Evolutionary conservation across 2,329 filamentous ascomycete genomes (phyloP).

Genomic region (Trichoderma koningiopsis): DNA sequence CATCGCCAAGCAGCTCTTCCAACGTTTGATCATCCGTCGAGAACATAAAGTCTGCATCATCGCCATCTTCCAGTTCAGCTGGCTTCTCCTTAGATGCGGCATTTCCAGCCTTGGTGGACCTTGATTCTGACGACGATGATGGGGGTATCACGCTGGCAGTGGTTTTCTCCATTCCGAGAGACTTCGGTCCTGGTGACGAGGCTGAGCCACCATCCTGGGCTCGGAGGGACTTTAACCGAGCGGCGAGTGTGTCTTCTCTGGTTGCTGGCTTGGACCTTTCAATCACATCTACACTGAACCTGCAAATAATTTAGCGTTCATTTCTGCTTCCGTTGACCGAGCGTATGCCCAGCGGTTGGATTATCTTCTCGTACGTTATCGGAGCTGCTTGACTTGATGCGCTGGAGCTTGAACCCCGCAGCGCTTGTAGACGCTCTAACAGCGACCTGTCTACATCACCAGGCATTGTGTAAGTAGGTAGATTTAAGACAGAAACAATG

Average conservation of each 20-base stretch:
- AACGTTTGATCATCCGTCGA: slow-evolving; percentile 55
- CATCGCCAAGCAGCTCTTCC: slow-evolving; percentile 53
- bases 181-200: slow-evolving; percentile 18
- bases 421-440: slow-evolving; percentile 57
- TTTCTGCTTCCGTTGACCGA: neutral
- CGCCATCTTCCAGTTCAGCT: slow-evolving; percentile 31
- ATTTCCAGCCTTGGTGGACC: neutral
- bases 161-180: neutral
- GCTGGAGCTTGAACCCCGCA: slow-evolving; percentile 39
- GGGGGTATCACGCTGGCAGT: neutral
- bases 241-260: slow-evolving; percentile 54
- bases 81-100: neutral
- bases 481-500: neutral
- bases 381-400: slow-evolving; percentile 40
- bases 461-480: slow-evolving; percentile 33
- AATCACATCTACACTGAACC: slow-evolving; percentile 43
- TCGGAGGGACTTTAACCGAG: slow-evolving; percentile 55
- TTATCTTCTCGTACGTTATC: slow-evolving; percentile 43
- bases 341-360: neutral
- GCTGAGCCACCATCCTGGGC: slow-evolving; percentile 39
- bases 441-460: slow-evolving; percentile 50
- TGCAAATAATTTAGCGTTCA: slow-evolving; percentile 12
- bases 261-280: slow-evolving; percentile 48
- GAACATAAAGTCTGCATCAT: slow-evolving; percentile 45
- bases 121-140: neutral